Percentiles rank a stretch among this genome's conserved stretches.
These are phyloP conservation scores for Neofusicoccum cordaticola DNA, from an alignment of 2,329 filamentous ascomycete species.

Conservation along the genomic window DNA sequence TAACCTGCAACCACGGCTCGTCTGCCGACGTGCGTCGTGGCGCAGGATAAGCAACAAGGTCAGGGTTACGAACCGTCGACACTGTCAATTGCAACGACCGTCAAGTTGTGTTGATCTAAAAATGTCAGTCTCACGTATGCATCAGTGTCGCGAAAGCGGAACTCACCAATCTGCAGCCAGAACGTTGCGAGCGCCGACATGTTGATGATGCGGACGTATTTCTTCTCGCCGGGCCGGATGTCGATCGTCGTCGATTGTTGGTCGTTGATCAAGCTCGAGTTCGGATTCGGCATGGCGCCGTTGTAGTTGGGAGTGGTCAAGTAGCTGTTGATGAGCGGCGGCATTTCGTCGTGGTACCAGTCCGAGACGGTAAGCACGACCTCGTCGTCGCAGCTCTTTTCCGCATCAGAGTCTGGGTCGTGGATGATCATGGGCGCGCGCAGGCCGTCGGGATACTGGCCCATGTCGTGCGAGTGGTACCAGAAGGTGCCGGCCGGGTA, in stretches of 20 bases:
- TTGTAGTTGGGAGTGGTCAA: slow-evolving; percentile 41
- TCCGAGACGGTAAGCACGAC: slow-evolving; percentile 64
- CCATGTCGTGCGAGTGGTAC: slow-evolving; percentile 70
- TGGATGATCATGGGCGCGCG: slow-evolving; percentile 64
- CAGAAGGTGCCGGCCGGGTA: slow-evolving; percentile 65
- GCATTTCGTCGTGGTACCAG: slow-evolving; percentile 63
- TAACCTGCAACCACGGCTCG: slow-evolving; percentile 65
- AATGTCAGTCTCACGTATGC: neutral
- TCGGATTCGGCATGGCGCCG: slow-evolving; percentile 62
- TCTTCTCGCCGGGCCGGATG: slow-evolving; percentile 66
- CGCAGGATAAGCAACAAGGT: slow-evolving; percentile 56
- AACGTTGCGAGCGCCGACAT: slow-evolving; percentile 62
- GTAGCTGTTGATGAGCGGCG: slow-evolving; percentile 45
- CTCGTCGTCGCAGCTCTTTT: slow-evolving; percentile 56
- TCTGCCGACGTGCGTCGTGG: slow-evolving; percentile 56
- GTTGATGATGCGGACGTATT: slow-evolving; percentile 67
- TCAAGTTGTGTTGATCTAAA: slow-evolving; percentile 17
- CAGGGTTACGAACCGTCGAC: slow-evolving; percentile 3
- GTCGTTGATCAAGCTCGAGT: slow-evolving; percentile 69
- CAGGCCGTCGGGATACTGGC: slow-evolving; percentile 69
- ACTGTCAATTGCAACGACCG: slow-evolving; percentile 17
- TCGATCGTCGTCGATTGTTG: slow-evolving; percentile 57
- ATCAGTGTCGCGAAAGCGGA: too few species aligned
- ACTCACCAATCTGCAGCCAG: slow-evolving; percentile 39
- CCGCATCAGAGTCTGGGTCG: slow-evolving; percentile 44